These are phyloP conservation scores for Quercus parvula DNA, from an alignment of 306 rosid genomes.

Conservation along the genomic window DNA sequence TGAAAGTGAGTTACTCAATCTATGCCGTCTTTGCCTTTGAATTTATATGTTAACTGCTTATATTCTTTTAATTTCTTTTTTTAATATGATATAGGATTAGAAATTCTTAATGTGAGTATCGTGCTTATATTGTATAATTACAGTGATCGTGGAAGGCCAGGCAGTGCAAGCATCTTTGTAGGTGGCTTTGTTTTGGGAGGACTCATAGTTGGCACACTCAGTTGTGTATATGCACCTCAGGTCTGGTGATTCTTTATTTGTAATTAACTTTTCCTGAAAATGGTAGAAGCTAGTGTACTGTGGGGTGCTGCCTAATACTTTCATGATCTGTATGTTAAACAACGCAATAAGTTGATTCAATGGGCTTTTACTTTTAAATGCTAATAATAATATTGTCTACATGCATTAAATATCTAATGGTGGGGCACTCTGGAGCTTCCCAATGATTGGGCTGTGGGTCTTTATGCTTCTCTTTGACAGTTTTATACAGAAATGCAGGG, in stretches of 20 bases:
- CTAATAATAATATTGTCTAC: neutral
- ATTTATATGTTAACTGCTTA: neutral
- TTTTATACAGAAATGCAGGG: conserved; percentile 1
- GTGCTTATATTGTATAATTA: conserved; percentile 26
- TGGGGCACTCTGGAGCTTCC: neutral
- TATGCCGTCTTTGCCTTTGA: neutral
- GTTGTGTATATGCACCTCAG: conserved; percentile 98
- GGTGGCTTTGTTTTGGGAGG: conserved; percentile 98
- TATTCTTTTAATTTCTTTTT: neutral
- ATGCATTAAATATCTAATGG: neutral
- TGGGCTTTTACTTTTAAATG: neutral
- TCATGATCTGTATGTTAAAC: neutral
- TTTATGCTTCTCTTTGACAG: neutral
- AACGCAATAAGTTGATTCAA: neutral
- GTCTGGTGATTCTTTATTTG: conserved; percentile 21
- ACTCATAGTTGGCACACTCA: conserved; percentile 83
- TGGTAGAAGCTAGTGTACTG: conserved; percentile 6
- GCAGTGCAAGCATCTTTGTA: conserved; percentile 73
- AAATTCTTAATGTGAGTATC: conserved; percentile 22
- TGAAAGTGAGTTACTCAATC: neutral
- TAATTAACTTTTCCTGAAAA: conserved; percentile 15
- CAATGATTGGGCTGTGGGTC: neutral
- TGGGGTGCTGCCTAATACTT: conserved; percentile 9
- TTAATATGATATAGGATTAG: neutral
- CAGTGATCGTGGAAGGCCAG: conserved; percentile 71